Percentiles rank a stretch among this genome's conserved stretches.
Evolutionary conservation across 139 green algal species (phyloP).

Genomic region (Coelastrella sp.): DNA sequence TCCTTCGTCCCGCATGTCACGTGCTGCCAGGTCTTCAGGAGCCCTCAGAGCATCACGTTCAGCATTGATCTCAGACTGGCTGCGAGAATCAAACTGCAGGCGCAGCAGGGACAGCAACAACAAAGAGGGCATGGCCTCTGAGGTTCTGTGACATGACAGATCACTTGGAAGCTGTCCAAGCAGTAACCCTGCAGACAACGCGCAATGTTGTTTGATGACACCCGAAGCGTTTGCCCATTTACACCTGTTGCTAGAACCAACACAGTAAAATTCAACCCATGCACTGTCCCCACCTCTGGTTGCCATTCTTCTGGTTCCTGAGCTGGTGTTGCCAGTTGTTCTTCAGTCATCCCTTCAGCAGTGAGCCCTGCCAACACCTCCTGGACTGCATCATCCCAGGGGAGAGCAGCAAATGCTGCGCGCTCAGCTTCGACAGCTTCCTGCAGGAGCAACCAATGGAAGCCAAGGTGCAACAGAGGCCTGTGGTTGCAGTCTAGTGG

Average conservation of each 20-base stretch:
- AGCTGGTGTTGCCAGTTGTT: background rate
- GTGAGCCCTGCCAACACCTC: constrained; percentile 6
- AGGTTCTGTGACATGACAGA: no score
- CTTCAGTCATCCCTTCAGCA: background rate
- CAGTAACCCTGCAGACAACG: no score
- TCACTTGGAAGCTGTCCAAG: no score
- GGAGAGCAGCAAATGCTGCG: constrained; percentile 2
- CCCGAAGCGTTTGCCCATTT: background rate
- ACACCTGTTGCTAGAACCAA: no score
- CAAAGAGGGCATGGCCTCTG: background rate
- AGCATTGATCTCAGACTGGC: constrained; percentile 13
- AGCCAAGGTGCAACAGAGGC: no score
- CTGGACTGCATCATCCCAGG: background rate
- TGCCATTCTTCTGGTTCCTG: constrained; percentile 32
- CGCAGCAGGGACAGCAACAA: background rate
- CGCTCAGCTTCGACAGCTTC: background rate
- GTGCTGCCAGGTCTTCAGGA: constrained; percentile 14
- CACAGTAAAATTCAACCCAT: background rate
- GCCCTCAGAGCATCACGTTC: constrained; percentile 15
- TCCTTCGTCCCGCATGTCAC: constrained; percentile 13
- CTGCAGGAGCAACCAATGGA: background rate
- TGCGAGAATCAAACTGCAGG: constrained; percentile 40
- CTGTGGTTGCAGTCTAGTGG: no score
- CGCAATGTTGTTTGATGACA: no score
- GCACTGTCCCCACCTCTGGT: background rate